Evolutionary conservation across 1,139 yeast genomes (phyloP).

Genomic region (Lodderomyces jiufengensis): DNA sequence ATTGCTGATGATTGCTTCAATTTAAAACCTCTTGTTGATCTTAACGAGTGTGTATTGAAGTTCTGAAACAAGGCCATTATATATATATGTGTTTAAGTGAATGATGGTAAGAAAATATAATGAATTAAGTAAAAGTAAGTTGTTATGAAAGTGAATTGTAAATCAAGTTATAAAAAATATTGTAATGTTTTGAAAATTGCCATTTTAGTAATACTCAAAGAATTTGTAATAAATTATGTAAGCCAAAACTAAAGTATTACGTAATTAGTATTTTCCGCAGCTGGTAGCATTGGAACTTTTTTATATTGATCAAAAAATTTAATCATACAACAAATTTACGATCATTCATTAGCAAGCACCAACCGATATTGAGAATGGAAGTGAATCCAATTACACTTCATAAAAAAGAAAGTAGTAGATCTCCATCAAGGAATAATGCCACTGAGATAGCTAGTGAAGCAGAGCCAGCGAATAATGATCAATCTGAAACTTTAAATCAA

Average conservation of each 20-base stretch:
- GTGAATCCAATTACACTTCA: conserved; percentile 10
- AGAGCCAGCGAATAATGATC: no score
- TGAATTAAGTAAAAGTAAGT: not conserved
- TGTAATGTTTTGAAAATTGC: conserved; percentile 6
- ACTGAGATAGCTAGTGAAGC: no score
- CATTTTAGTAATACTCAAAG: not conserved
- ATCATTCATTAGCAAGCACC: no score
- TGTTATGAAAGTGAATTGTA: not conserved
- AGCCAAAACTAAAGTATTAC: no score
- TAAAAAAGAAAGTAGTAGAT: not conserved
- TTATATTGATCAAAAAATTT: no score
- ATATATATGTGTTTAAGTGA: no score
- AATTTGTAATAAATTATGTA: not conserved
- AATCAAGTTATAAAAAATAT: not conserved
- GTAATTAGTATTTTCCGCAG: no score
- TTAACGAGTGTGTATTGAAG: conserved; percentile 53
- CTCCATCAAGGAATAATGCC: no score
- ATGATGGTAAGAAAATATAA: not conserved
- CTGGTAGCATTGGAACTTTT: no score
- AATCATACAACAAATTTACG: no score
- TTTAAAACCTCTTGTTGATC: conserved; percentile 54
- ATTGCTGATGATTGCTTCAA: conserved; percentile 41
- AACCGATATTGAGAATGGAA: conserved; percentile 11
- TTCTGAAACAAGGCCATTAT: conserved; percentile 58
- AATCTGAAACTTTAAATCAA: no score